Conservation (phyloP, 129 eudicot genomes). For the Flaveria sonorensis region DNA sequence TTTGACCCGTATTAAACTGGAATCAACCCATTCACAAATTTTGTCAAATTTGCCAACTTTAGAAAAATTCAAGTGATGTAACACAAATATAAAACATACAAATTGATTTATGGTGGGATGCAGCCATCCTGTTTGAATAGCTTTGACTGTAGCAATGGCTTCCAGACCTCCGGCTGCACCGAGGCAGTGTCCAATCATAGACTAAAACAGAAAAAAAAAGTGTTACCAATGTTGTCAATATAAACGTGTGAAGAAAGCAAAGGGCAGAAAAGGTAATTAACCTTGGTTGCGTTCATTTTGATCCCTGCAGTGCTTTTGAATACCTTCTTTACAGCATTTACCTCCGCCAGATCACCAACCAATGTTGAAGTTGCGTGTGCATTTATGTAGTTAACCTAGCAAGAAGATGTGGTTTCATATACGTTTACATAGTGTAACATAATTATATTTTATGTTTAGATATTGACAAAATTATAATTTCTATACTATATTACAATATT, state of each 20-base stretch:
- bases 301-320: constrained; percentile 78
- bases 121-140: constrained; percentile 89
- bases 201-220: constrained; percentile 44
- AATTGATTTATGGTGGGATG: constrained; percentile 96
- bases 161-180: constrained; percentile 99
- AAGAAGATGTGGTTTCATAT: background rate
- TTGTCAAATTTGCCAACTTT: background rate
- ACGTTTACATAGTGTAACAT: background rate
- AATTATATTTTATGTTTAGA: background rate
- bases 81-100: constrained; percentile 42
- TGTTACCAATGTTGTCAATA: background rate
- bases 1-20: background rate
- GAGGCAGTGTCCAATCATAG: constrained; percentile 97
- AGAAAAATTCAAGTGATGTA: background rate
- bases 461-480: background rate
- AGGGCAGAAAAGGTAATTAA: constrained; percentile 16
- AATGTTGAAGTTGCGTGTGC: constrained; percentile 95
- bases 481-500: background rate
- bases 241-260: background rate
- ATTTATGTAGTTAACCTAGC: constrained; percentile 90
- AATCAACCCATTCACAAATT: background rate
- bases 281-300: constrained; percentile 92
- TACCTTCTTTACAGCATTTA: constrained; percentile 90
- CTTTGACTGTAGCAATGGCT: constrained; percentile 91
- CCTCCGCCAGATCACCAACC: constrained; percentile 89